phyloP scores from a whole-genome alignment of 805 yeast genomes.

The Candida ascalaphidarum region DNA sequence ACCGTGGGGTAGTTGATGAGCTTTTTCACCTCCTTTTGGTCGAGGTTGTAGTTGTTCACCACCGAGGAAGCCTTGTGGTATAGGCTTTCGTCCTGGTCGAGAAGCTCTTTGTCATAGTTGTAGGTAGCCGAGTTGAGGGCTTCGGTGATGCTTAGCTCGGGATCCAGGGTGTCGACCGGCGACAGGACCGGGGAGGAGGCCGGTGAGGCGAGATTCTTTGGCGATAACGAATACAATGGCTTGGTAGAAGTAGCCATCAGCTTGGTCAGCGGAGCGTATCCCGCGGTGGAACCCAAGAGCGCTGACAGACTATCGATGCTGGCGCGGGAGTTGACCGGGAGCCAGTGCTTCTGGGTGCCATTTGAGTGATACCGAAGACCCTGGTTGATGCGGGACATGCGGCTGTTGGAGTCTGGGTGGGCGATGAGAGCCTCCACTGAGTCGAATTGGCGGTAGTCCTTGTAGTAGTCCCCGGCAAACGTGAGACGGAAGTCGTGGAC shows the following conservation, averaged over 20 bases:
- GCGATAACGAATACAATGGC: conserved; percentile 22
- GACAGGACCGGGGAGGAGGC: conserved; percentile 9
- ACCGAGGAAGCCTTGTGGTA: conserved; percentile 22
- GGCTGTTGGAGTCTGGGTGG: conserved; percentile 57
- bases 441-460: conserved; percentile 73
- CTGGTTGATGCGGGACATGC: conserved; percentile 64
- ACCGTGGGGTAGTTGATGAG: conserved; percentile 35
- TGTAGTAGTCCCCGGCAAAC: conserved; percentile 59
- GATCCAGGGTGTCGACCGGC: conserved; percentile 1
- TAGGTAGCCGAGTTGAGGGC: conserved; percentile 8
- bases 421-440: conserved; percentile 64
- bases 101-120: conserved; percentile 21
- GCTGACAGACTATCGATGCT: conserved; percentile 14
- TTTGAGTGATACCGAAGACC: conserved; percentile 77
- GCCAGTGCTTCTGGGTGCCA: conserved; percentile 82
- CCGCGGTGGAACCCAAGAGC: conserved; percentile 1
- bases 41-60: conserved; percentile 12
- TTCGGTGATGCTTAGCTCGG: conserved; percentile 13
- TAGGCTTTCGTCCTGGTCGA: conserved; percentile 29
- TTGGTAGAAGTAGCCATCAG: conserved; percentile 24
- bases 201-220: conserved; percentile 11
- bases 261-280: conserved; percentile 17
- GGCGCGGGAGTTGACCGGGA: conserved; percentile 27
- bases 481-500: conserved; percentile 70
- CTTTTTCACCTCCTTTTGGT: conserved; percentile 24